These are phyloP conservation scores for Mucor saturninus DNA, from an alignment of 371 early-diverging fungal genomes.

Conservation along the genomic window DNA sequence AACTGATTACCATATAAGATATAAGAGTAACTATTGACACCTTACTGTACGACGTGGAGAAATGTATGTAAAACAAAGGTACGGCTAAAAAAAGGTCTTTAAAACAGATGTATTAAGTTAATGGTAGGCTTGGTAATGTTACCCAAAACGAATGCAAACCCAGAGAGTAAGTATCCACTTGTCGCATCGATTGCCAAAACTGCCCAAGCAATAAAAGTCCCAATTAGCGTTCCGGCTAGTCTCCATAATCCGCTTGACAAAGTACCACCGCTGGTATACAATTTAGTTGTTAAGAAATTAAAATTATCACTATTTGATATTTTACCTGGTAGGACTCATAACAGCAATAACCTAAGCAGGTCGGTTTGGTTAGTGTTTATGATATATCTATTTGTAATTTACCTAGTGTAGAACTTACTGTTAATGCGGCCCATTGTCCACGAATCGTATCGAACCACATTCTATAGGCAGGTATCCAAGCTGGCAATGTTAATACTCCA, in stretches of 20 bases:
- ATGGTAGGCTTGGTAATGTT: slow-evolving; percentile 9
- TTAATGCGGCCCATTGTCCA: slow-evolving; percentile 61
- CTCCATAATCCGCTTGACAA: slow-evolving; percentile 53
- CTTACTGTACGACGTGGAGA: slow-evolving; percentile 45
- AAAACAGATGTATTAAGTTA: background rate
- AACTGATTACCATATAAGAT: slow-evolving; percentile 43
- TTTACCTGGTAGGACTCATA: slow-evolving; percentile 56
- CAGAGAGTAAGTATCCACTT: slow-evolving; percentile 48
- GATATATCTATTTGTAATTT: background rate
- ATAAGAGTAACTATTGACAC: slow-evolving; percentile 41
- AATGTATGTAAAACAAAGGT: slow-evolving; percentile 45
- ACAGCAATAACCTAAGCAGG: slow-evolving; percentile 41
- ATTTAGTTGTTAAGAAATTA: background rate
- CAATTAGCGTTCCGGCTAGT: slow-evolving; percentile 53
- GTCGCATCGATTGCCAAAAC: slow-evolving; percentile 47
- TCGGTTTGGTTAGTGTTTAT: background rate
- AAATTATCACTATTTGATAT: background rate
- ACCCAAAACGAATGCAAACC: slow-evolving; percentile 58
- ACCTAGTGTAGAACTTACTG: slow-evolving; percentile 24
- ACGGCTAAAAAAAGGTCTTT: slow-evolving; percentile 33
- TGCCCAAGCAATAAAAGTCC: slow-evolving; percentile 52
- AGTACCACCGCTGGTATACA: slow-evolving; percentile 49
- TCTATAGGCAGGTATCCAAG: slow-evolving; percentile 49
- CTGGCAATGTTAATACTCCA: slow-evolving; percentile 44
- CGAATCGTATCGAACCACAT: slow-evolving; percentile 42